Percentiles rank a stretch among this genome's conserved stretches.
Evolutionary conservation across 306 rosid species (phyloP).

Genomic region (Vigna radiata): DNA sequence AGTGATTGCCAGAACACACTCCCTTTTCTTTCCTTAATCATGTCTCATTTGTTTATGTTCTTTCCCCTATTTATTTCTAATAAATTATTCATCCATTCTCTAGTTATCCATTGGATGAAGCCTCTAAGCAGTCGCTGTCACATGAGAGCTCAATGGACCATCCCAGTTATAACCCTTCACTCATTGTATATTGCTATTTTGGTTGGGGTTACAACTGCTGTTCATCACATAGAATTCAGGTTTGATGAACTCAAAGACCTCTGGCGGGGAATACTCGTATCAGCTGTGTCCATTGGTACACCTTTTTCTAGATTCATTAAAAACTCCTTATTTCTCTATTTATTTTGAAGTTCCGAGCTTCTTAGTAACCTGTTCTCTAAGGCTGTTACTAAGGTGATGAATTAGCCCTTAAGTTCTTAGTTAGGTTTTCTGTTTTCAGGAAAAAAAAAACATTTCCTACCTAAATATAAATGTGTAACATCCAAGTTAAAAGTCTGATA

Average conservation of each 20-base stretch:
- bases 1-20: not conserved
- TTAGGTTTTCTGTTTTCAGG: conserved; percentile 24
- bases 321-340: conserved; percentile 29
- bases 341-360: conserved; percentile 25
- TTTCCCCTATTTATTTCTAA: conserved; percentile 32
- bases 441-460: conserved; percentile 8
- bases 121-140: conserved; percentile 83
- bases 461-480: conserved; percentile 21
- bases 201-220: conserved; percentile 77
- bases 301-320: conserved; percentile 44
- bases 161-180: conserved; percentile 72
- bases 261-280: conserved; percentile 88
- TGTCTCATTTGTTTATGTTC: conserved; percentile 28
- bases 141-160: conserved; percentile 74
- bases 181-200: conserved; percentile 67
- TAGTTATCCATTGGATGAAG: conserved; percentile 71
- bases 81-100: conserved; percentile 44
- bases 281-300: conserved; percentile 76
- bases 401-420: conserved; percentile 30
- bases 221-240: conserved; percentile 91
- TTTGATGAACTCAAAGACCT: conserved; percentile 94
- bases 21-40: not conserved
- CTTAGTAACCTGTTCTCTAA: conserved; percentile 19
- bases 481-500: conserved; percentile 3
- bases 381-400: conserved; percentile 29